Base-by-base conservation (phyloP, 1,139 yeast species). In the Eremothecium coryli region DNA sequence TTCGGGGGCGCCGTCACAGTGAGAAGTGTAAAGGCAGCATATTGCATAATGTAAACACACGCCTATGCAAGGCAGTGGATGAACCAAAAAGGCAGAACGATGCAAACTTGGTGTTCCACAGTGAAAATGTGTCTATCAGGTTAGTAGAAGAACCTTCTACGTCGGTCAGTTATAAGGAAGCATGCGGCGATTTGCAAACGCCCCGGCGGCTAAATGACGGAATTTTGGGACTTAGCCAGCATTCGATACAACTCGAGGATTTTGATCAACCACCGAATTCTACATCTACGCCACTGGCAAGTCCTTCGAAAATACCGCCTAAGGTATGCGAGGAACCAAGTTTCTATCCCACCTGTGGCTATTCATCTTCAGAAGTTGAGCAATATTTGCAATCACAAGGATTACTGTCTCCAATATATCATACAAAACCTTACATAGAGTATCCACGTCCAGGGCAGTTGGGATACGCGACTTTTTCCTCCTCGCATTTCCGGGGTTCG, bases 251-350 rank as follows among this genome's bases (percentile, higher is more conserved):
- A 23, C 43, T 56, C 6, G 59, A 59, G 4, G 62, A 58, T 21
- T 56, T 60, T 38, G 56, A 49, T 15, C 60, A 55, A 36, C 60
- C 61, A 2, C 65, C 65, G 16, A 46, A 49, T 26, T 54, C 60
- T 2, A 58, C 64, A 1, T 60, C 65, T 2, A 60, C 65, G 2
- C 65, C 65, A 6, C 42, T 48, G 18, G 23, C 33, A 21, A 24
- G 37, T 18, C 24, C 33, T 17, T 16, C 22, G 5, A 23, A 23
- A 14, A 23, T 9, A 9, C 13, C 8, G 7, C 13, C 8, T 23
- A 23, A 9, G 7, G 26, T 9, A 9, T 8, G 12, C 13, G 14
- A 23, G 7, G 14, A 8, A 9, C 30, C 22, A 5, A 11, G 12
- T 3, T 12, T 3, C 4, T 13, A 12, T n/a, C 28, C 16, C 5